Evolutionary conservation across 2,329 filamentous ascomycete genomes (phyloP), one percentile per base, ranked within the genome.

Genomic region (Neofusicoccum cordaticola): DNA sequence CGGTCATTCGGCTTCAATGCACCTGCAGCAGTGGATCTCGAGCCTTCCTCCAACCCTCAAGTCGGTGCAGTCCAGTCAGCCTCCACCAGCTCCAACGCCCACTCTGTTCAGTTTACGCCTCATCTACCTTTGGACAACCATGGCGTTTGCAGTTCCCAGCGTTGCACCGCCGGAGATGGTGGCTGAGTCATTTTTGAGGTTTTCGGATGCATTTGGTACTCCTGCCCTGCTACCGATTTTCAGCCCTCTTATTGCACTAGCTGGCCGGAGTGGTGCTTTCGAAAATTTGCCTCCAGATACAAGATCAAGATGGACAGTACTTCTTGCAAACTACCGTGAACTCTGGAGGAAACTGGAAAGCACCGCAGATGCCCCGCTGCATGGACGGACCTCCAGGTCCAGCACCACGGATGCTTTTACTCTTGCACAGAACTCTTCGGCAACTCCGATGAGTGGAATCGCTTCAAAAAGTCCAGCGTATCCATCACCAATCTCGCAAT

Each of bases 141-240:
- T 74, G n/a, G 66, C 65, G 8, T 57, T 73, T 13, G 60, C 62
- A 13, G 67, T 65, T 57, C 69, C 71, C 5, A 71, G 71, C 17
- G 47, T 60, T 22, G 67, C 71, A 27, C 19, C 64, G 44, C 69
- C 67, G n/a, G 63, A 60, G 8, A 60, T 48, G 37, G 68, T 71
- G 9, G 51, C 73, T 4, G 68, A 72, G 5, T 35, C 72, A 34
- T 57, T 77, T 7, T 71, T 75, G 50, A 69, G 68, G 34, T 73
- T 68, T 19, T 65, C 66, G 7, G 62, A 69, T 37, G 66, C 69
- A 31, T 65, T 76, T n/a, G 71, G 71, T 8, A 50, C 71, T 12
- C 53, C 66, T 17, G 68, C 67, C 31, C 34, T 77, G 39, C 74
- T 75, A 17, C 71, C 75, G 35, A 67, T 74, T 34, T 65, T 65